Base-by-base conservation (phyloP, 2,329 filamentous ascomycete species). In the Aspergillus chevalieri region DNA sequence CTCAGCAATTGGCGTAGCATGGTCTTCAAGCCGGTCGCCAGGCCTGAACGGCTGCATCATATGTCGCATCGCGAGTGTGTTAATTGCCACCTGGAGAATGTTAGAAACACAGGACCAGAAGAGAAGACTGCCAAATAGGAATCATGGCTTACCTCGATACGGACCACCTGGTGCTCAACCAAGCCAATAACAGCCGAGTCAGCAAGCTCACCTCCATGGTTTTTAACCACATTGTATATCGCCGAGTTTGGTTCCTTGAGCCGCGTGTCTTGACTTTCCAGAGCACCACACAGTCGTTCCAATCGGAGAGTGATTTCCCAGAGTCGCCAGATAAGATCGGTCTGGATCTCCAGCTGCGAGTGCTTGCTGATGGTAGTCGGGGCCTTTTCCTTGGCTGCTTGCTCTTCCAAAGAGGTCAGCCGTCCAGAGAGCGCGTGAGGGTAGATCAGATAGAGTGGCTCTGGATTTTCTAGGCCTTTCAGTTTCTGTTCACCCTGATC, bases 401-500 rank as follows among this genome's bases (percentile, higher is more conserved):
- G 54, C 76, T 78, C 54, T 33, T 81, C 77, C 51, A 68, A 58
- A 14, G 67, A 67, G 5, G 66, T 67, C 47, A 76, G 63, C 39
- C 93, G 86, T 36, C 89, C 89, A 10, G 87, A 83, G 28, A 98
- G 80, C 0, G 86, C 82, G 66, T 95, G 90, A 2, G 93, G 92
- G 66, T 96, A 98, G 67, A 98, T 87, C 51, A 95, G 84, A 71
- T 95, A 97, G 58, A 98, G 86, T 52, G 90, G 86, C 68, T 98
- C 93, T 0, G 93, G 92, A 65, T 98, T 98, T 70, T 98, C 93
- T 10, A 98, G 83, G 26, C 93, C 93, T 72, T 98, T 98, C 49
- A 98, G 78, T 65, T 95, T 96, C 58, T 86, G 86, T 70, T 97
- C 91, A 44, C 93, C 93, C 67, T 95, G 86, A 62, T 96, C 91